Base-by-base conservation (phyloP, 2,329 filamentous ascomycete species). In the Celoporthe dispersa region DNA sequence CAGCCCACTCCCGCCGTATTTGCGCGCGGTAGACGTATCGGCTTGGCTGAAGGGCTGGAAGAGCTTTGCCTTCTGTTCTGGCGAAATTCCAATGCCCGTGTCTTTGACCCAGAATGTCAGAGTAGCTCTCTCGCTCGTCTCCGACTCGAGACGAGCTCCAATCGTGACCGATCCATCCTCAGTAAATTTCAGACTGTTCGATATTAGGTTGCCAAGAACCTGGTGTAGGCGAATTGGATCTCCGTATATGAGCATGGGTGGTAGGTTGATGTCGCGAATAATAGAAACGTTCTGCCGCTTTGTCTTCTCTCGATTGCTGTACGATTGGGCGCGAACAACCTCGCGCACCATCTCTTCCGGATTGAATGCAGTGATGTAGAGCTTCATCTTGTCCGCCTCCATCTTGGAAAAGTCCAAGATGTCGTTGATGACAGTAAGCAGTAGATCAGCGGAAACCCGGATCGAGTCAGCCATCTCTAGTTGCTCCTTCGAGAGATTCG, bases 391-490 rank as follows among this genome's bases (percentile, higher is more conserved):
- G 75, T 94, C 93, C 2, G 92, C 93, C 78, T 97, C 94, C 83
- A 96, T 94, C 80, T 97, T 97, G 37, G 94, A 97, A 78, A 97
- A 97, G 80, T 98, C 95, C 5, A 98, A 84, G 67, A 98, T 97
- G 77, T 98, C 95, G 77, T 98, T 98, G 81, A 98, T 98, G 63
- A 98, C 93, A 0, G 94, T 96, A 35, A 98, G 84, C 19, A 98
- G 82, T 22, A 96, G 89, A 77, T 98, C 94, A 0, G 93, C 94
- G 64, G 93, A 97, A 41, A 94, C 87, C 64, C 93, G 89, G 68
- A 97, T 96, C 22, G 93, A 95, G 77, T 97, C 93, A 4, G 93
- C 92, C 84, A 94, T 96, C 74, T 97, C 93, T 41, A 90, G 85
- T 79, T 97, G 93, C 73, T 97, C 93, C 70, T 85, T 87, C 73